phyloP scores from a whole-genome alignment of 2,329 filamentous ascomycete species.

The Hypoxylon sp. region DNA sequence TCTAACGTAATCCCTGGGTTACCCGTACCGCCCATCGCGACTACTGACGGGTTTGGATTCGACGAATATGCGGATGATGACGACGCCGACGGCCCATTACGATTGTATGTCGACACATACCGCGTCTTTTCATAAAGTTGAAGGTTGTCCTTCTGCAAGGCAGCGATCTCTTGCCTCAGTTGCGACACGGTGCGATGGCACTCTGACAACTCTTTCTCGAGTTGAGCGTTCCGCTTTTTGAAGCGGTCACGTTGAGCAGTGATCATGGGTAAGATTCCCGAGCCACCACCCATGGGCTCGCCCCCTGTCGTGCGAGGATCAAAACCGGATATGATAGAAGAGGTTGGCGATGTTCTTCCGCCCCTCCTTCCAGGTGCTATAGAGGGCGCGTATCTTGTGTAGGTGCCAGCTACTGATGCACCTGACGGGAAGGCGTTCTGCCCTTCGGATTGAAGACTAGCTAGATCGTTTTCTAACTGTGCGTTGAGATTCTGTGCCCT shows the following conservation, averaged over 20 bases:
- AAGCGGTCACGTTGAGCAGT: slow-evolving; percentile 98
- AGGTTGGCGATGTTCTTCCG: slow-evolving; percentile 86
- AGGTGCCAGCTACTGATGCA: slow-evolving; percentile 93
- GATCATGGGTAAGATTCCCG: slow-evolving; percentile 96
- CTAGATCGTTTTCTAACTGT: slow-evolving; percentile 92
- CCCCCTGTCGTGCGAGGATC: slow-evolving; percentile 74
- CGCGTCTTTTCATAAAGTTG: slow-evolving; percentile 97
- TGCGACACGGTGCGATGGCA: slow-evolving; percentile 86
- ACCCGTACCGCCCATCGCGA: slow-evolving; percentile 70
- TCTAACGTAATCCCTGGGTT: slow-evolving; percentile 79
- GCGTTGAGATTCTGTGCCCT: slow-evolving; percentile 86
- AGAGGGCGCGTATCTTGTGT: slow-evolving; percentile 82
- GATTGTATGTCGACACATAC: slow-evolving; percentile 94
- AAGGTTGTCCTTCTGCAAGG: slow-evolving; percentile 95
- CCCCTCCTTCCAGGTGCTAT: slow-evolving; percentile 74
- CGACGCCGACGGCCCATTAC: slow-evolving; percentile 72
- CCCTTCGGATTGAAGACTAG: slow-evolving; percentile 87
- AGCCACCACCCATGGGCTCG: slow-evolving; percentile 80
- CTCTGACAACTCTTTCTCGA: slow-evolving; percentile 91
- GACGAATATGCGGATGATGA: slow-evolving; percentile 75
- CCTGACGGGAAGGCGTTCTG: slow-evolving; percentile 88
- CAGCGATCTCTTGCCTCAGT: slow-evolving; percentile 89
- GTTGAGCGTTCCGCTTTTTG: slow-evolving; percentile 93
- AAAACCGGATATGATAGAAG: slow-evolving; percentile 98
- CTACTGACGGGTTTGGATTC: slow-evolving; percentile 82